Base-by-base conservation (phyloP, 2,329 filamentous ascomycete species). In the Neobulgaria alba region DNA sequence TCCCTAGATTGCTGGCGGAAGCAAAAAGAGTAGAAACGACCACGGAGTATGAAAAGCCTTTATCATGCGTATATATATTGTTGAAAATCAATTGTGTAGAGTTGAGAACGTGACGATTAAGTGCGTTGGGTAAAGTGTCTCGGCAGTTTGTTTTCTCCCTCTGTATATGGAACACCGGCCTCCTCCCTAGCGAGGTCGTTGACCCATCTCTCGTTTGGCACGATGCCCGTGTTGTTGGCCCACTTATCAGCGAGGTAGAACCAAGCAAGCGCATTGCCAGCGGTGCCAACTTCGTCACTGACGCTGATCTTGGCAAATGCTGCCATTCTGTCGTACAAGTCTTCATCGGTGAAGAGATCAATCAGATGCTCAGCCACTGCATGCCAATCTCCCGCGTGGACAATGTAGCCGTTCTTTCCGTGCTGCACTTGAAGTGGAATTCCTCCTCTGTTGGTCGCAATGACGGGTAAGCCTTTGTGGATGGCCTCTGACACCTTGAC, bases 401-500 rank as follows among this genome's bases (percentile, higher is more conserved):
- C 84, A 1, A 92, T 65, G 63, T 76, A 92, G 1, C 85, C 85
- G 44, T 81, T 82, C 57, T 83, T 74, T 26, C 69, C 69, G 52
- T 89, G 67, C 59, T 83, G 72, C 42, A 92, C 73, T 58, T 92
- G 85, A 3, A 90, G 67, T 1, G 85, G 84, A 39, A 92, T 89
- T 9, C 85, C 85, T n/a, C 85, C 85, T 1, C 80, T 79, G 15
- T 70, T 68, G 1, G 82, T 85, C 3, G 81, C 83, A 47, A 92
- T 86, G 53, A 88, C 73, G 1, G 85, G 85, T 2, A 82, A 76
- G 10, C 85, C 85, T 33, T 87, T 85, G 57, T 89, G 85, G 16
- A 90, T 68, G 1, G 83, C 85, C 62, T 92, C 86, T 0, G 82
- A 87, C 4, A 92, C 84, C 62, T 92, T 92, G 53, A 92, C 81